phyloP scores from a whole-genome alignment of 1,284 basidiomycete species.

The Cryptococcus sp. region DNA sequence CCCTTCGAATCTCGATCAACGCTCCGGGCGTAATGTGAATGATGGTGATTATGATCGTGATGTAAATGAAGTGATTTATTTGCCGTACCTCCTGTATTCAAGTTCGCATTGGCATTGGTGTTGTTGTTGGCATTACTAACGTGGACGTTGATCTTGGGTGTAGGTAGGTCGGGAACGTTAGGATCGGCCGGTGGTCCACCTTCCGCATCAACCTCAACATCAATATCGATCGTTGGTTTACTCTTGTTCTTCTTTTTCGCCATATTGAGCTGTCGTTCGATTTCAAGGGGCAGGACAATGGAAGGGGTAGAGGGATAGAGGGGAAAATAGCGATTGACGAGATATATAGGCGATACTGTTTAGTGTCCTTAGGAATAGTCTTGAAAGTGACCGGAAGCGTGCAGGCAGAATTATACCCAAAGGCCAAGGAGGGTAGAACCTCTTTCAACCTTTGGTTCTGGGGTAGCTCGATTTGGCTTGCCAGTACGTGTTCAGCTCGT shows the following conservation, averaged over 20 bases:
- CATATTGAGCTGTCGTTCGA: not conserved
- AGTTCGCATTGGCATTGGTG: not conserved
- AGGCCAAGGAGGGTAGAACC: no score
- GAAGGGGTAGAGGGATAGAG: not conserved
- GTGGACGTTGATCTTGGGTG: not conserved
- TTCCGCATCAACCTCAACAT: not conserved
- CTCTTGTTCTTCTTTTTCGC: not conserved
- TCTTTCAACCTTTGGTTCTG: no score
- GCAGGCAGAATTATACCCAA: no score
- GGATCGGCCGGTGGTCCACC: not conserved
- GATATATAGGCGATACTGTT: no score
- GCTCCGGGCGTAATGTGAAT: constrained; percentile 18
- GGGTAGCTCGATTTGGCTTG: no score
- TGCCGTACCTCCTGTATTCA: not conserved
- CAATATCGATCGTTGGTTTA: not conserved
- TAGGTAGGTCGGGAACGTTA: not conserved
- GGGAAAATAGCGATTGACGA: not conserved
- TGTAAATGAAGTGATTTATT: constrained; percentile 10
- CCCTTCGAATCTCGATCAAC: constrained; percentile 9
- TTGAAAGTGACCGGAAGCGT: no score
- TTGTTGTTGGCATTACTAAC: not conserved
- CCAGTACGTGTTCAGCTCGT: no score
- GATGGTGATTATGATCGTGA: constrained; percentile 18
- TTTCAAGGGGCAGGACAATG: not conserved
- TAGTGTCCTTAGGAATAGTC: no score